phyloP scores from a whole-genome alignment of 2,329 filamentous ascomycete genomes.

The Chlorencoelia australis region DNA sequence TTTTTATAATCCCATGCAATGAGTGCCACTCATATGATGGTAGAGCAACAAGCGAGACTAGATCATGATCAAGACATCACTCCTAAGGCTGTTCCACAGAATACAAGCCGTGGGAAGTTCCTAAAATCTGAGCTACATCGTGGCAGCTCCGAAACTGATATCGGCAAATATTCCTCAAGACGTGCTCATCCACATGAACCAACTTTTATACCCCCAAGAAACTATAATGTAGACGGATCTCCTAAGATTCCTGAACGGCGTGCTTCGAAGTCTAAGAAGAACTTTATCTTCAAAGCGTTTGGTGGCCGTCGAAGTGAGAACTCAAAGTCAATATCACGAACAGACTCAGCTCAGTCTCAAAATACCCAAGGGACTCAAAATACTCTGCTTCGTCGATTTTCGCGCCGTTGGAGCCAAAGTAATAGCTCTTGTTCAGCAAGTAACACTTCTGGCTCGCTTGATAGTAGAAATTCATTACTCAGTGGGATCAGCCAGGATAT shows the following conservation, averaged over 20 bases:
- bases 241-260: slow-evolving; percentile 17
- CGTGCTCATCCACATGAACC: background rate
- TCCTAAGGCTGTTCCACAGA: slow-evolving; percentile 20
- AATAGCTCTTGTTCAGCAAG: slow-evolving; percentile 6
- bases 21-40: background rate
- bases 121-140: slow-evolving; percentile 20
- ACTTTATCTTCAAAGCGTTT: slow-evolving; percentile 23
- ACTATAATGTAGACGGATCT: slow-evolving; percentile 1
- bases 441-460: too few species aligned
- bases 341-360: background rate
- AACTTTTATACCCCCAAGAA: background rate
- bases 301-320: slow-evolving; percentile 12
- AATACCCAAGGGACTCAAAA: slow-evolving; percentile 6
- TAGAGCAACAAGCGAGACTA: slow-evolving; percentile 4
- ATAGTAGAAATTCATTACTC: too few species aligned
- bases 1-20: background rate
- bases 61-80: slow-evolving; percentile 21
- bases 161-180: slow-evolving; percentile 6
- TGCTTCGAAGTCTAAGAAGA: slow-evolving; percentile 23
- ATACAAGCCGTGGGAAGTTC: slow-evolving; percentile 19
- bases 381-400: slow-evolving; percentile 18
- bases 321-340: slow-evolving; percentile 6
- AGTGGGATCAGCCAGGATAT: slow-evolving; percentile 16
- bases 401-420: too few species aligned
- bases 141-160: slow-evolving; percentile 10